Base-by-base conservation (phyloP, 176 grass and related monocot genomes). In the Aegilops umbellulata region DNA sequence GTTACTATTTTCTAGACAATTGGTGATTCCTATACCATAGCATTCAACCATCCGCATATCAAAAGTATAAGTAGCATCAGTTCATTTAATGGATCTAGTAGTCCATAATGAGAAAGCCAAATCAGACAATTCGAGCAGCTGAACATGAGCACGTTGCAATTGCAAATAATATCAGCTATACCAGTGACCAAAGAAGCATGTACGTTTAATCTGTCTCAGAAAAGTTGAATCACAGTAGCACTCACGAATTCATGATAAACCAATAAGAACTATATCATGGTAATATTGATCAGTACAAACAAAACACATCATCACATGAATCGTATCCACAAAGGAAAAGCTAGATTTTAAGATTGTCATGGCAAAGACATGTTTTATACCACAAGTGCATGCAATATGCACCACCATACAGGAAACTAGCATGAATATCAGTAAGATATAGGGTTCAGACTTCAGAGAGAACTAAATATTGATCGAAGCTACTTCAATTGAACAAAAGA, bases 401-500 rank as follows among this genome's bases (percentile, higher is more conserved):
- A 76, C 19, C 27, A 77, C 69, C 73, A 85, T 27, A 82, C 14
- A 91, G n/a, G 76, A 12, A 77, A 84, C 49, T 26, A 81, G 42
- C 65, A 88, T 60, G 63, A 44, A 73, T 64, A 17, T 13, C 64
- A 85, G 25, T 38, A 71, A 44, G 65, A 85, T 9, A 81, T 4
- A 84, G 32, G 25, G 30, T 69, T 53, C 30, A 77, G 20, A 77
- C 23, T 69, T 25, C 23, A 71, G 20, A 81, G 4, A 53, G 51
- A 90, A 57, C 53, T 23, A 34, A 68, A 79, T 23, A 25, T 26
- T 82, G 69, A 88, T 78, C 63, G 82, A 68, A 24, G 35, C 63
- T 57, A 85, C 57, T 91, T 88, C 55, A 85, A 82, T 71, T 85
- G 64, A 85, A 88, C 78, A 77, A 82, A 85, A 71, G 78, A 42